Evolutionary conservation across 1,284 basidiomycete species (phyloP).

Genomic region (Psilocybe mexicana): DNA sequence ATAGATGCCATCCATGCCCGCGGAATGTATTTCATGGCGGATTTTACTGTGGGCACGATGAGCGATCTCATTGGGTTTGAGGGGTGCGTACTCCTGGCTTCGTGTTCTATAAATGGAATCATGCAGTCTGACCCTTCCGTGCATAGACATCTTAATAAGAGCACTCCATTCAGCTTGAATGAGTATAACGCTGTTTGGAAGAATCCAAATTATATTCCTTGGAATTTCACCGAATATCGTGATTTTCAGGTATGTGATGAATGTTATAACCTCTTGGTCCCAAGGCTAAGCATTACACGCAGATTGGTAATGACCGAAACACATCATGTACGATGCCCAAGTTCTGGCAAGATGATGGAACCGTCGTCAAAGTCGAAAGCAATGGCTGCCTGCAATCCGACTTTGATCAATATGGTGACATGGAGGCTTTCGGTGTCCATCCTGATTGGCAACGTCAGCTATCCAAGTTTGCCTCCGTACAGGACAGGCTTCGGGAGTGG

Average conservation of each 20-base stretch:
- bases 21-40: conserved; percentile 89
- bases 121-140: conserved; percentile 8
- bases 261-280: conserved; percentile 5
- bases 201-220: conserved; percentile 72
- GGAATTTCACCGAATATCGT: conserved; percentile 81
- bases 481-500: conserved; percentile 93
- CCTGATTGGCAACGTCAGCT: conserved; percentile 93
- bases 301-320: conserved; percentile 72
- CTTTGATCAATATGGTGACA: conserved; percentile 93
- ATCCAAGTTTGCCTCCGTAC: conserved; percentile 91
- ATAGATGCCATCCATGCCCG: conserved; percentile 77
- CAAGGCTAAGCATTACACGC: conserved; percentile 5
- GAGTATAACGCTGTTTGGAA: conserved; percentile 83
- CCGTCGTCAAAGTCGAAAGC: conserved; percentile 53
- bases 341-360: conserved; percentile 79
- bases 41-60: conserved; percentile 93
- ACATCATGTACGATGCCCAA: conserved; percentile 71
- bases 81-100: conserved; percentile 48
- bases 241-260: conserved; percentile 67
- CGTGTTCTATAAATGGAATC: conserved; percentile 2
- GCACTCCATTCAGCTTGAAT: conserved; percentile 74
- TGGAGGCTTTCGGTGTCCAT: conserved; percentile 94
- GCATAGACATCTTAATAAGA: conserved; percentile 71
- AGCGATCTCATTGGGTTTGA: conserved; percentile 82
- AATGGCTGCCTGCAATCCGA: conserved; percentile 79